Evolutionary conservation across 805 yeast genomes (phyloP), one percentile per base, ranked within the genome.

Genomic region (Candida maesae): DNA sequence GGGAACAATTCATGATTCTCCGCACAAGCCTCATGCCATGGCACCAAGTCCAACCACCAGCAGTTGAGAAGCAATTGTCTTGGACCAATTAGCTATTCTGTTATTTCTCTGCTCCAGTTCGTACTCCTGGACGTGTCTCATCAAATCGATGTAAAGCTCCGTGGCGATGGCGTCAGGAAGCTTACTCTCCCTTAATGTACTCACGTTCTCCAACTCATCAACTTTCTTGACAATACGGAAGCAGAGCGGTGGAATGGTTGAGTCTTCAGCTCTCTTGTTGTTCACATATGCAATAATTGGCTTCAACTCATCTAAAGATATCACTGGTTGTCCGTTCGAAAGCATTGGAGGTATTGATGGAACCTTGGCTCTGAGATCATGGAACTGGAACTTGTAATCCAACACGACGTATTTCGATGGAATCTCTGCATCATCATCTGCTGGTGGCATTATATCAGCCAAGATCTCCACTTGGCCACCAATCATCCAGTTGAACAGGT

Each of bases 381-480:
- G 70, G 53, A 84, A 79, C 42, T 76, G 78, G 20, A 84, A 69
- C 47, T 76, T 81, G 47, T 81, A 70, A 56, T 84, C 86, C 43
- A 84, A 69, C 21, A 84, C 77, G 26, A 83, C 77, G 55, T 85
- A 85, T 52, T 72, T 72, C 6, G 58, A 46, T 12, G 42, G 46
- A 4, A 23, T 18, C 0, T 50, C 55, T 13, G 52, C 51, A 2
- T 57, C 62, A n/a, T 66, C 67, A 16, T 69, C 70, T 23, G 64
- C 67, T 1, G 95, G 93, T 23, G 84, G 66, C 74, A 81, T 78
- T 16, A 85, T 75, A 61, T 85, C 93, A 3, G 87, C 84, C 14
- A 73, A 65, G 5, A 85, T 63, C 43, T 84, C 89, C 5, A 81
- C 78, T 49, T 78, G 78, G 4, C 93, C 91, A 35, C 77, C 78